Conservation (phyloP, 2,329 filamentous ascomycete genomes). For the Pyrenophora teres region DNA sequence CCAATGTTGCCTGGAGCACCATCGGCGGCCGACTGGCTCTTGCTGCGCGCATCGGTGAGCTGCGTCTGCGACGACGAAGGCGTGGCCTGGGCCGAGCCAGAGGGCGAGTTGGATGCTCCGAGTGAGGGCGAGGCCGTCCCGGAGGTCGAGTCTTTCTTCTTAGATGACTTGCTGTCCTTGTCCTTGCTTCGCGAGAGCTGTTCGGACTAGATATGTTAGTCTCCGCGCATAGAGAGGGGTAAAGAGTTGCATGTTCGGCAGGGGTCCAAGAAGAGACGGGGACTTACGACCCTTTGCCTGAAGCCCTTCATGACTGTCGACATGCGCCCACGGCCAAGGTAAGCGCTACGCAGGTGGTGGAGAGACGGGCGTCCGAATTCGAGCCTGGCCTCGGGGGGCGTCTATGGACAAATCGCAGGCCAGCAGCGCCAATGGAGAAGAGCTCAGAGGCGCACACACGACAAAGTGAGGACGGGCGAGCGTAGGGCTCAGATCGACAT, state of each 20-base stretch:
- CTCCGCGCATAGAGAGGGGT: slow-evolving; percentile 39
- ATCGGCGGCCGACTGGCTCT: slow-evolving; percentile 65
- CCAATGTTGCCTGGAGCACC: slow-evolving; percentile 28
- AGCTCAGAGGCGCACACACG: slow-evolving; percentile 25
- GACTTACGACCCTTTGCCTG: slow-evolving; percentile 92
- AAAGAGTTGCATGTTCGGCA: slow-evolving; percentile 23
- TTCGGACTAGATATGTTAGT: slow-evolving; percentile 65
- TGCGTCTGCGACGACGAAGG: slow-evolving; percentile 89
- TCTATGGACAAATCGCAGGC: slow-evolving; percentile 28
- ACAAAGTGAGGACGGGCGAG: slow-evolving; percentile 16
- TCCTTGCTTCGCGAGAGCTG: slow-evolving; percentile 93
- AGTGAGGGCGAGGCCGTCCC: slow-evolving; percentile 81
- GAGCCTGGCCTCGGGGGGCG: slow-evolving; percentile 31
- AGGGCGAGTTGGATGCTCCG: slow-evolving; percentile 61
- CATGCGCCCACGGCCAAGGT: slow-evolving; percentile 39
- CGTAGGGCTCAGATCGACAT: slow-evolving; percentile 38
- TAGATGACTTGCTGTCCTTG: slow-evolving; percentile 78
- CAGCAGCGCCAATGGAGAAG: slow-evolving; percentile 36
- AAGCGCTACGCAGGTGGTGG: slow-evolving; percentile 34
- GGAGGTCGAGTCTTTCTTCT: slow-evolving; percentile 63
- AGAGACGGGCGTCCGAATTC: slow-evolving; percentile 31
- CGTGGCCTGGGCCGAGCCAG: slow-evolving; percentile 68
- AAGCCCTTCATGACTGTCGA: slow-evolving; percentile 88
- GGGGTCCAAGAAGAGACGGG: slow-evolving; percentile 30
- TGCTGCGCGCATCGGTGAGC: slow-evolving; percentile 82